Evolutionary conservation across 257 asterid genomes (phyloP).

Genomic region (Primulina eburnea): DNA sequence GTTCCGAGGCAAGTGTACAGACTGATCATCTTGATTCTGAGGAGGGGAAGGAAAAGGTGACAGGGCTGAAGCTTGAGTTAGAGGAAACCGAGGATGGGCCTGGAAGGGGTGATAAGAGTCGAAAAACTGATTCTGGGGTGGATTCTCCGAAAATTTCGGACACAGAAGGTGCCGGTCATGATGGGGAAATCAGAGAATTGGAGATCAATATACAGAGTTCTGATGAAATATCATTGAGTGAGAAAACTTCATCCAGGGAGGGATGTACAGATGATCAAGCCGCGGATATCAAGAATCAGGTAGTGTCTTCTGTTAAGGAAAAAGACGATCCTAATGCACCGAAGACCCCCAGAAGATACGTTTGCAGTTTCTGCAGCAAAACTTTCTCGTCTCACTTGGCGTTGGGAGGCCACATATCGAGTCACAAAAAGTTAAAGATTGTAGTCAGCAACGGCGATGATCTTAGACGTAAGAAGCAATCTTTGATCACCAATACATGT

Average conservation of each 20-base stretch:
- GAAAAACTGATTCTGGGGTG: background rate
- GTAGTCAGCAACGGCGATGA: conserved; percentile 28
- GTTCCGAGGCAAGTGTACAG: no score
- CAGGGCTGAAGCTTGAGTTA: background rate
- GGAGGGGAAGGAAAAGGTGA: no score
- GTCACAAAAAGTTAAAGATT: conserved; percentile 48
- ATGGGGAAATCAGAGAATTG: background rate
- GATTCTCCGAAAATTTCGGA: background rate
- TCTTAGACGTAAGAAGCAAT: background rate
- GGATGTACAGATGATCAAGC: no score
- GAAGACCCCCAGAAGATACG: background rate
- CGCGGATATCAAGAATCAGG: background rate
- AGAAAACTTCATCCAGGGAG: background rate
- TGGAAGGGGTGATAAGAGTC: no score
- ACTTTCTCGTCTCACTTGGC: conserved; percentile 40
- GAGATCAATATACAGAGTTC: background rate
- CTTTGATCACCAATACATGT: background rate
- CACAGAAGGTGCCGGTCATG: background rate
- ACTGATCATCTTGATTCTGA: no score
- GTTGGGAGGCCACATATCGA: conserved; percentile 59
- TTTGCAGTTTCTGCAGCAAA: background rate
- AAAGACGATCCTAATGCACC: no score
- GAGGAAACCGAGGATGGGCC: background rate
- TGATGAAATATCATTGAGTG: no score
- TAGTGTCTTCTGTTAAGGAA: background rate